Evolutionary conservation across 257 asterid genomes (phyloP).

Genomic region (Cynanchum wilfordii): DNA sequence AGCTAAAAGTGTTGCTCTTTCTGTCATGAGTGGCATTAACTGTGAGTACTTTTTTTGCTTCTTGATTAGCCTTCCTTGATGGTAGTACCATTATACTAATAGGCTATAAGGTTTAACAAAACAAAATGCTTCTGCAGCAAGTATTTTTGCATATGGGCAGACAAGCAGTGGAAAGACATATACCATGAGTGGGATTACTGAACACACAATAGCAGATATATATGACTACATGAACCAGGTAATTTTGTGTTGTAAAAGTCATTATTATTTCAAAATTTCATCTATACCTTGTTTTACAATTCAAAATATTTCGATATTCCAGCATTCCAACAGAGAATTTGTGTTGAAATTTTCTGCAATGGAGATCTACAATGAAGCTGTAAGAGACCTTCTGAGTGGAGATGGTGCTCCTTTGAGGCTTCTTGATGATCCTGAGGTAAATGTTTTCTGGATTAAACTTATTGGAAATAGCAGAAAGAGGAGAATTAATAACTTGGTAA

Average conservation of each 20-base stretch:
- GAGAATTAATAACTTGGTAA: not conserved
- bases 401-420: conserved; percentile 69
- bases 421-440: conserved; percentile 94
- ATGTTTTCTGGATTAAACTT: not conserved
- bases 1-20: conserved; percentile 72
- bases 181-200: conserved; percentile 58
- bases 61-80: not conserved
- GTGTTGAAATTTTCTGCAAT: conserved; percentile 77
- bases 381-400: conserved; percentile 67
- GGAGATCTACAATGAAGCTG: conserved; percentile 93
- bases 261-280: not conserved
- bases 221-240: conserved; percentile 41
- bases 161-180: conserved; percentile 72
- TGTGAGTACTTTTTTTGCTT: conserved; percentile 46
- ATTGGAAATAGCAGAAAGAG: not conserved
- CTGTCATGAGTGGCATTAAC: conserved; percentile 76
- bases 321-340: conserved; percentile 47
- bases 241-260: not conserved
- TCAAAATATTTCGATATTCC: not conserved
- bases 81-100: not conserved
- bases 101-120: not conserved
- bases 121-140: conserved; percentile 44
- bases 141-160: conserved; percentile 64
- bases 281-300: not conserved
- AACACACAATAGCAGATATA: conserved; percentile 42